A percentile compares a stretch with the other conserved stretches of the same genome.
phyloP scores from a whole-genome alignment of 345 rosid genomes.

The Eucalyptus pauciflora region DNA sequence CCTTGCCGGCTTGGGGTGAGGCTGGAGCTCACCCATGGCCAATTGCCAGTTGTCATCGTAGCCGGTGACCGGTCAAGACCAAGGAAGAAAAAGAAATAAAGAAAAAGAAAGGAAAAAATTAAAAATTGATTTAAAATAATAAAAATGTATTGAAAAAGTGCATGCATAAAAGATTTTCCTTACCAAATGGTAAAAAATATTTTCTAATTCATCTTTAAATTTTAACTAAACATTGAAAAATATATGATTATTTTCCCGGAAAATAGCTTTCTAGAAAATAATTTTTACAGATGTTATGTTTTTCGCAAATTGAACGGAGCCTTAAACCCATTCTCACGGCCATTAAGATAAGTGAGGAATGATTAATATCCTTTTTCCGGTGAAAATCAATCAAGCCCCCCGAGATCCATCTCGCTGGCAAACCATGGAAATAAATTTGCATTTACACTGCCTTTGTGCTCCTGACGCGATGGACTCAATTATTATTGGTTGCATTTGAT shows the following conservation, averaged over 20 bases:
- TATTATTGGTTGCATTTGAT: background rate
- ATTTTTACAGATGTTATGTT: too few species aligned
- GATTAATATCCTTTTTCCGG: too few species aligned
- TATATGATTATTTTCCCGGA: rapidly evolving
- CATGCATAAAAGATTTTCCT: too few species aligned
- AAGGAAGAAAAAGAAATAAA: background rate
- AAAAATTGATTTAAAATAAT: too few species aligned
- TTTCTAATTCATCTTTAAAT: too few species aligned
- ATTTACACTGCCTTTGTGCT: background rate
- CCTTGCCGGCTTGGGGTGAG: background rate
- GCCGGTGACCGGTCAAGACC: rapidly evolving
- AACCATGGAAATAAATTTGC: background rate
- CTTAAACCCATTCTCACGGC: rapidly evolving
- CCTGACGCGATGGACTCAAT: background rate
- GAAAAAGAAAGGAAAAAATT: too few species aligned
- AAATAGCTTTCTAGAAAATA: too few species aligned
- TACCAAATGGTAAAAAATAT: too few species aligned
- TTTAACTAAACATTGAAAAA: too few species aligned
- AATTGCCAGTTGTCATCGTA: rapidly evolving
- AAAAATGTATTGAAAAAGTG: too few species aligned
- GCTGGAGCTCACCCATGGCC: background rate
- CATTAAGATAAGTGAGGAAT: too few species aligned
- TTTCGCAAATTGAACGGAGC: rapidly evolving
- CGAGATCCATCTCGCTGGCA: background rate
- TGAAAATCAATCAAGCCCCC: too few species aligned